Base-by-base conservation (phyloP, 176 grass and related monocot species). In the Oryza meridionalis region DNA sequence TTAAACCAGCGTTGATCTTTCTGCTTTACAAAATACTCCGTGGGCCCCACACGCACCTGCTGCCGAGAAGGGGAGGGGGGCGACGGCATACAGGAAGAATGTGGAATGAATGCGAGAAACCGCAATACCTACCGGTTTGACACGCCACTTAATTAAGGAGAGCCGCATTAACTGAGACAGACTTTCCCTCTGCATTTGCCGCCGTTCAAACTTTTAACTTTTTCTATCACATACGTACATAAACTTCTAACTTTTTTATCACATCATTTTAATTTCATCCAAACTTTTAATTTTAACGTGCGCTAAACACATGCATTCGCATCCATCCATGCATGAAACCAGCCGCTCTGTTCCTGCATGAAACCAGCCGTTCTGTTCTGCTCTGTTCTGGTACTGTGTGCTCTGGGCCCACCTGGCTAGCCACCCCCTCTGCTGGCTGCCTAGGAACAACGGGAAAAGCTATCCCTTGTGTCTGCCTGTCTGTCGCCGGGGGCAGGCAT, bases 31-130 rank as follows among this genome's bases (percentile, higher is more conserved):
- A 40, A 40, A 11, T 43, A 43, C 3, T 58, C 13, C 53, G 1
- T n/a, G 53, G 53, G 7, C 19, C 53, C 53, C 19, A 58, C 53
- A 58, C 6, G 6, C 53, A 58, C 53, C 53, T n/a, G 53, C 53
- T n/a, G 53, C 53, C 53, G 19, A 17, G 1, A 2, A 5, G 6
- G 40, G 33, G 5, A 6, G 37, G 25, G 38, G 7, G 38, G 38
- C 7, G 8, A 40, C 7, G 38, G 67, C 35, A 82, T 51, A 37
- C 63, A 61, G 11, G 55, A 46, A 16, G 72, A 76, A 62, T 58
- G 69, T 16, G 76, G 16, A 81, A 62, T 87, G 45, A 88, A 78
- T 75, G 19, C 71, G 9, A 11, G 26, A 66, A 75, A 75, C 42
- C 13, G 43, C 26, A 25, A 73, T 53, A 84, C 72, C 72, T 67